Conservation (phyloP, 1,284 basidiomycete species). For the Naganishia sp. region DNA sequence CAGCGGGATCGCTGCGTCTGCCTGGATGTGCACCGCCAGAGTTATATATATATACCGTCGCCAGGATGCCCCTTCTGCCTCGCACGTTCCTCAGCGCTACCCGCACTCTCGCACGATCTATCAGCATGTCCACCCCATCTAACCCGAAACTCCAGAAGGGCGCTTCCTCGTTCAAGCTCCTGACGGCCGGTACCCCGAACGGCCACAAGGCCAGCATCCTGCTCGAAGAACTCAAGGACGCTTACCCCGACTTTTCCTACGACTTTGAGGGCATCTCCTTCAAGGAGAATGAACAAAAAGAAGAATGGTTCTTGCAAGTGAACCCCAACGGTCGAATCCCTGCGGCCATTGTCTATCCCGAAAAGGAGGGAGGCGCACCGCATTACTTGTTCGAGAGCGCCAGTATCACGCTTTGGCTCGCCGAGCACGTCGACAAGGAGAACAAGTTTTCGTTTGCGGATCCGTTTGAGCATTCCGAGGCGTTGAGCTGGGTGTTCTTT, state of each 20-base stretch:
- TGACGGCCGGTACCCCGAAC: conserved; percentile 42
- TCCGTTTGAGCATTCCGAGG: conserved; percentile 58
- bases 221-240: conserved; percentile 69
- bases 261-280: conserved; percentile 63
- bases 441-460: conserved; percentile 61
- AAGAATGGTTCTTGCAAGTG: conserved; percentile 64
- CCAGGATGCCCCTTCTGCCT: not conserved
- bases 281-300: conserved; percentile 59
- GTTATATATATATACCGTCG: not conserved
- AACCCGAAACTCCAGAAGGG: conserved; percentile 12
- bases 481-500: conserved; percentile 79
- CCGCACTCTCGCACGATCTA: not conserved
- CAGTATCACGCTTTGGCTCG: conserved; percentile 67
- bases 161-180: conserved; percentile 3
- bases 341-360: conserved; percentile 52
- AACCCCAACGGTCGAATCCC: conserved; percentile 70
- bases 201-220: conserved; percentile 64
- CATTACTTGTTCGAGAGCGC: conserved; percentile 69
- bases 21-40: not conserved
- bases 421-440: conserved; percentile 63
- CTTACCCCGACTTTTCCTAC: conserved; percentile 64
- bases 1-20: not conserved
- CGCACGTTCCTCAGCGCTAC: not conserved
- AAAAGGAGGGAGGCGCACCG: conserved; percentile 59
- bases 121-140: conserved; percentile 11